Conservation (phyloP, 345 rosid genomes). For the Eucalyptus pumila region DNA sequence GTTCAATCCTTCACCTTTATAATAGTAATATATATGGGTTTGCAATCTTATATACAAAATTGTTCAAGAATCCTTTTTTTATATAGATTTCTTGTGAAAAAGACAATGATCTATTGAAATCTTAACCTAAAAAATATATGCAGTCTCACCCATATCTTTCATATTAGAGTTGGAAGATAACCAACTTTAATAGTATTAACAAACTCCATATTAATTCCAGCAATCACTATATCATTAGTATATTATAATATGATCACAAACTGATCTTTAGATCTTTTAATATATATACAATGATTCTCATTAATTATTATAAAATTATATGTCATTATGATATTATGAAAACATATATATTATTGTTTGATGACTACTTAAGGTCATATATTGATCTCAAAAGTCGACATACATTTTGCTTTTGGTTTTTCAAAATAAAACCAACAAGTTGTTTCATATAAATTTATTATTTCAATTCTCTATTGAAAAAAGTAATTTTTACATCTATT, state of each 20-base stretch:
- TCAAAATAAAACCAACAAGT: rapidly evolving
- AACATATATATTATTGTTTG: rapidly evolving
- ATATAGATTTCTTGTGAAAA: too few species aligned
- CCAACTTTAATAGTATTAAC: rapidly evolving
- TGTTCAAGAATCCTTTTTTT: rapidly evolving
- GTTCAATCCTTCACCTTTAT: rapidly evolving
- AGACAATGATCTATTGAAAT: too few species aligned
- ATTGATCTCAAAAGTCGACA: rapidly evolving
- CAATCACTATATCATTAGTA: rapidly evolving
- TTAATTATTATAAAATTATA: too few species aligned
- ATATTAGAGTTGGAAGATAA: too few species aligned
- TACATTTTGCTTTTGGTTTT: rapidly evolving
- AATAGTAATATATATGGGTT: too few species aligned
- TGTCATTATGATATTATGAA: rapidly evolving
- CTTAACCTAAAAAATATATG: rapidly evolving
- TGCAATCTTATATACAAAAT: rapidly evolving
- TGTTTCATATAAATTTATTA: rapidly evolving
- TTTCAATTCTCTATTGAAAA: too few species aligned
- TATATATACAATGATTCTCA: too few species aligned
- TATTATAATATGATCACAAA: too few species aligned
- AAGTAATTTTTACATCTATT: rapidly evolving
- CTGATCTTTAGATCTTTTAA: too few species aligned
- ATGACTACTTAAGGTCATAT: rapidly evolving
- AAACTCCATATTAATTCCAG: rapidly evolving
- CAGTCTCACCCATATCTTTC: rapidly evolving